phyloP scores from a whole-genome alignment of 352 stramenopile species.

The Globisporangium polare region DNA sequence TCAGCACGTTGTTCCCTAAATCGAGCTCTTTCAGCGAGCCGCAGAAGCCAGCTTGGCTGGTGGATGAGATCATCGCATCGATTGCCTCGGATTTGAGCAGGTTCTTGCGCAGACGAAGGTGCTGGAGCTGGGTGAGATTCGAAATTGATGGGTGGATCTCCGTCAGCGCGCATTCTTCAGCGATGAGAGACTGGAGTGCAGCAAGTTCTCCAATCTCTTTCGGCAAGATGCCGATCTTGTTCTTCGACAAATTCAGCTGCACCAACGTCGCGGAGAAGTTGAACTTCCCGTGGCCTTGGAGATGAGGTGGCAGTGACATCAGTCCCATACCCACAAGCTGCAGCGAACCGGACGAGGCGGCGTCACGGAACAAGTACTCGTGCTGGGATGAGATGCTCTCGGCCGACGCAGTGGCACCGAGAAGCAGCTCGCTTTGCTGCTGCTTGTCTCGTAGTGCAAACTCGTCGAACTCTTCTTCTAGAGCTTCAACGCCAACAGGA shows the following conservation, averaged over 20 bases:
- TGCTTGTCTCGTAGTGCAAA: conserved; percentile 45
- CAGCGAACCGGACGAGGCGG: conserved; percentile 45
- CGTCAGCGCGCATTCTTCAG: conserved; percentile 64
- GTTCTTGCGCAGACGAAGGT: conserved; percentile 74
- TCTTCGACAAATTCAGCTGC: conserved; percentile 72
- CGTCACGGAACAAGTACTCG: conserved; percentile 69
- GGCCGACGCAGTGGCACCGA: conserved; percentile 8
- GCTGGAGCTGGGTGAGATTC: conserved; percentile 47
- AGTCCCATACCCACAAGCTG: conserved; percentile 59
- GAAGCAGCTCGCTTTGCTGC: conserved; percentile 30
- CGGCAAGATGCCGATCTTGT: conserved; percentile 41
- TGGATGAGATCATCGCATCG: conserved; percentile 32
- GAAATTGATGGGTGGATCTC: conserved; percentile 46
- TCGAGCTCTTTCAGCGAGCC: conserved; percentile 65
- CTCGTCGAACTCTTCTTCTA: conserved; percentile 75
- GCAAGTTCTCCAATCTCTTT: conserved; percentile 44
- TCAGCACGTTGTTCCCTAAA: conserved; percentile 66
- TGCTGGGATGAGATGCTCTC: conserved; percentile 24
- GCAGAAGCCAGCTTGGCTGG: conserved; percentile 25
- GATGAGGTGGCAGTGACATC: conserved; percentile 31
- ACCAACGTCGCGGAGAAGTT: conserved; percentile 47
- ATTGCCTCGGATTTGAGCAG: conserved; percentile 50
- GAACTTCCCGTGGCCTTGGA: conserved; percentile 42
- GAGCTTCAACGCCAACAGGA: conserved; percentile 46
- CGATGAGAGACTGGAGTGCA: conserved; percentile 59